Evolutionary conservation across 768 basidiomycete species (phyloP).

Genomic region (Psilocybe tampanensis): DNA sequence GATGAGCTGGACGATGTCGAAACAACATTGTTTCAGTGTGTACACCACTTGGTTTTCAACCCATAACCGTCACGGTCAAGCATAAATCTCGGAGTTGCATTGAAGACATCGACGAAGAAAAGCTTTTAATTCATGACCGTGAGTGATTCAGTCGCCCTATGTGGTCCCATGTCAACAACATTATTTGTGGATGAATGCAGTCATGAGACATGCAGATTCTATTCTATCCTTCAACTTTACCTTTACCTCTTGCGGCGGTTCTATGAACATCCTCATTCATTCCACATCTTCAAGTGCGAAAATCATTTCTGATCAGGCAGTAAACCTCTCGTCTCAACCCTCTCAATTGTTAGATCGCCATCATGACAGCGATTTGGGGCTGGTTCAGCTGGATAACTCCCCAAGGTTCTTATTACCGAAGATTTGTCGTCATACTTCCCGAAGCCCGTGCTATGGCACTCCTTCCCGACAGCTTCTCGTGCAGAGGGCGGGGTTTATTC

Average conservation of each 20-base stretch:
- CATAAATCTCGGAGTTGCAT: neutral
- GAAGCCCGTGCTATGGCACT: neutral
- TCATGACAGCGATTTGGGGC: too few relatives aligned
- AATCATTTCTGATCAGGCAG: neutral
- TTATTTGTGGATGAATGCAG: neutral
- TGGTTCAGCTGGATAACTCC: too few relatives aligned
- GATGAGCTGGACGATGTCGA: too few relatives aligned
- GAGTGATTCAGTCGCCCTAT: neutral
- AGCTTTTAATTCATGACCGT: neutral
- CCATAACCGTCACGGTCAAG: neutral
- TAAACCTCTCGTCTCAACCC: too few relatives aligned
- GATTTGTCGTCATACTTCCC: too few relatives aligned
- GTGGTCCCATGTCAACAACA: neutral
- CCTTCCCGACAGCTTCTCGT: neutral
- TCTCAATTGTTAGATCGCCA: too few relatives aligned
- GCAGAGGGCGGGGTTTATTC: neutral
- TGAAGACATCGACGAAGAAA: neutral
- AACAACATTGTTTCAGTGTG: too few relatives aligned
- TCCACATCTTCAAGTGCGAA: neutral
- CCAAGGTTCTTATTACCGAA: too few relatives aligned
- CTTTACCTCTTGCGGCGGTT: too few relatives aligned
- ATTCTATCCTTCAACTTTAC: neutral
- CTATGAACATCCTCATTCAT: neutral
- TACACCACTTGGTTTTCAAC: neutral
- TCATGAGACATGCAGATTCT: slow-evolving; percentile 1